phyloP scores from a whole-genome alignment of 129 eudicot species.

The Arctium lappa region DNA sequence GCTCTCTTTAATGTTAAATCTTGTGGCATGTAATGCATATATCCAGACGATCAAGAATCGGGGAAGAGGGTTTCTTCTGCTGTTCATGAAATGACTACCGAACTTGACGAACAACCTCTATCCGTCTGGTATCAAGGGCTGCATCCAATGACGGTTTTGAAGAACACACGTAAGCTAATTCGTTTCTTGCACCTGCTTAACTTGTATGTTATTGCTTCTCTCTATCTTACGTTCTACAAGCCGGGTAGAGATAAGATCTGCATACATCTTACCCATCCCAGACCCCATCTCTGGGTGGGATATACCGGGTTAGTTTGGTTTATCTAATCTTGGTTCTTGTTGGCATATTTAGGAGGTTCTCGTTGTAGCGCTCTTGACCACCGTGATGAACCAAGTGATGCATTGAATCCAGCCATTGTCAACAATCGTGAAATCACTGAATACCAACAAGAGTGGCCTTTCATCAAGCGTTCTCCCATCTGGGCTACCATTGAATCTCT shows the following conservation, averaged over 20 bases:
- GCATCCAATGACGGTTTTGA: not conserved
- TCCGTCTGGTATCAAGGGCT: conserved; percentile 28
- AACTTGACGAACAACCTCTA: conserved; percentile 29
- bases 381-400: not conserved
- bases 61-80: not conserved
- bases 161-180: conserved; percentile 19
- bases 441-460: conserved; percentile 32
- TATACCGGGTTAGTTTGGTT: too few relatives aligned
- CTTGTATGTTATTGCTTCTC: not conserved
- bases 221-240: not conserved
- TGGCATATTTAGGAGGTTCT: not conserved
- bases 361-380: not conserved
- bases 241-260: not conserved
- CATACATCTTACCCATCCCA: not conserved
- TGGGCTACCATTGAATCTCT: conserved; percentile 36
- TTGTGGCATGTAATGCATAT: not conserved
- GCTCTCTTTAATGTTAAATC: not conserved
- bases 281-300: too few relatives aligned
- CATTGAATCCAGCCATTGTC: not conserved
- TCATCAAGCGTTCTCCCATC: conserved; percentile 33
- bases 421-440: not conserved
- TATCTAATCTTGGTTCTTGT: not conserved
- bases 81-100: not conserved
- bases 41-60: not conserved
- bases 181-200: not conserved